Base-by-base conservation (phyloP, 805 yeast species). In the Isabelozyma rhagii region DNA sequence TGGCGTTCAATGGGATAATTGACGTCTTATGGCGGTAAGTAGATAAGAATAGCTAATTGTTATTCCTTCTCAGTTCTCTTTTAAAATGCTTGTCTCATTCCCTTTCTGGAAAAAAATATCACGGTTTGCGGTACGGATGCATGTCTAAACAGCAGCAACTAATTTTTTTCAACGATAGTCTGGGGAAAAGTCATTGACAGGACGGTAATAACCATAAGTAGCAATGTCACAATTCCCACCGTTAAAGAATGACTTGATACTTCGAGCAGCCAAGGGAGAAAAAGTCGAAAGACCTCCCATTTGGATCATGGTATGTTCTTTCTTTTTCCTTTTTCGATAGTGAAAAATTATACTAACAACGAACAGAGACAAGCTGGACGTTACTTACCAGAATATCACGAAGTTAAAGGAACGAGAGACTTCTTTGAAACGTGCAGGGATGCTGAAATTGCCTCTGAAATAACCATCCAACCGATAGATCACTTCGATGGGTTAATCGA, bases 381-480 rank as follows among this genome's bases (percentile, higher is more conserved):
- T 53, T 91, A 92, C 61, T 73, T 85, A 49, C 96, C 96, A 28
- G 96, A 94, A 65, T 94, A 94, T 66, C 97, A 92, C 66, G 80
- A 83, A 63, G 97, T 84, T 44, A 94, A 94, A 64, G 96, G 82
- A 45, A 79, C 79, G 13, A 78, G 89, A 55, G 97, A 94, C 69
- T 94, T 94, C 67, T 94, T 94, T 62, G 96, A 91, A 63, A 84
- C 94, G n/a, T 94, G 99, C 64, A 79, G 94, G 61, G 94, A 89
- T 64, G 90, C 98, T 1, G 97, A 93, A 66, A 82, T 87, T 57
- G 99, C 98, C 1, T 83, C 96, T 27, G 93, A 82, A 48, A 90
- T 94, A 64, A 94, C 99, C 1, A 92, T 94, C 54, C 99, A 94
- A 72, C 99, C 99, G 4, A 81, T 94, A 49, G 89, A 85, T 48